Conservation (phyloP, 768 basidiomycete species). For the Pluteus cervinus region DNA sequence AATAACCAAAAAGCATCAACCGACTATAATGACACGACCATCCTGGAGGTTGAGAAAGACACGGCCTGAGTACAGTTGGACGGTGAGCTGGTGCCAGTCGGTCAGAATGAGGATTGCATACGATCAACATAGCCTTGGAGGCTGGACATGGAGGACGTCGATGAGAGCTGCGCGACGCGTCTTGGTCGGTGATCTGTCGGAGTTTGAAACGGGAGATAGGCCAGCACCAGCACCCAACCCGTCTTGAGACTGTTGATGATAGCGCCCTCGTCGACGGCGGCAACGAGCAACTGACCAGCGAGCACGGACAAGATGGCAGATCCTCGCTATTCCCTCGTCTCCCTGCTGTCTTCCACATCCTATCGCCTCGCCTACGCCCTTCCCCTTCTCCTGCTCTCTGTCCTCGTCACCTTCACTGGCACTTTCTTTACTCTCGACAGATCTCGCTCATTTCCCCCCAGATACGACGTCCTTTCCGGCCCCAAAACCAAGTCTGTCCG, state of each 20-base stretch:
- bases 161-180: slow-evolving; percentile 1
- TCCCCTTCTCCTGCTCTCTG: slow-evolving; percentile 54
- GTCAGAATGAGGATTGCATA: slow-evolving; percentile 24
- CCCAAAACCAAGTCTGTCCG: too few species aligned
- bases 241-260: too few species aligned
- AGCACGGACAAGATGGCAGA: background rate
- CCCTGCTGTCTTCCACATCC: slow-evolving; percentile 40
- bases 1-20: slow-evolving; percentile 21
- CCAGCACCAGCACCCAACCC: too few species aligned
- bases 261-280: too few species aligned
- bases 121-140: slow-evolving; percentile 91
- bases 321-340: too few species aligned
- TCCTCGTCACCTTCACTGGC: slow-evolving; percentile 59
- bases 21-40: slow-evolving; percentile 87
- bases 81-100: slow-evolving; percentile 17
- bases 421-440: slow-evolving; percentile 68
- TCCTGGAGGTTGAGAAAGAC: slow-evolving; percentile 95
- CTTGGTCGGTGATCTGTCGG: background rate
- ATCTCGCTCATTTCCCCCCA: slow-evolving; percentile 52
- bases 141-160: slow-evolving; percentile 61
- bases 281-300: background rate
- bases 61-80: too few species aligned
- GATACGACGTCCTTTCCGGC: slow-evolving; percentile 26
- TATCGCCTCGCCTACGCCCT: slow-evolving; percentile 52
- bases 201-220: too few species aligned